Conservation (phyloP, 345 rosid genomes). For the Eucalyptus microcorys region DNA sequence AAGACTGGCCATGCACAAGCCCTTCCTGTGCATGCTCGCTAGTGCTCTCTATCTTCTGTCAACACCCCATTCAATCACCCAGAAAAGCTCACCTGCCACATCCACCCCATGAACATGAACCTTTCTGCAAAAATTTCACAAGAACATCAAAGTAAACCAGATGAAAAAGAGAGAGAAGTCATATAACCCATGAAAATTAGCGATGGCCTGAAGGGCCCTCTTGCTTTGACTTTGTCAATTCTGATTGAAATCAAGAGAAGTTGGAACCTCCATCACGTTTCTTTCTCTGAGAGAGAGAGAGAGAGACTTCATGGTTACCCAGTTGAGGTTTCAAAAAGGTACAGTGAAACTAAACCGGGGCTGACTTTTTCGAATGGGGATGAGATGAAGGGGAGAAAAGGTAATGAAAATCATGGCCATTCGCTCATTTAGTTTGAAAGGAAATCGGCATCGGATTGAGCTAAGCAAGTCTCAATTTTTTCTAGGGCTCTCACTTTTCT, state of each 20-base stretch:
- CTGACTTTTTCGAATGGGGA: not conserved
- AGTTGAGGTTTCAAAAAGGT: not conserved
- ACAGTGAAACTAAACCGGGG: not conserved
- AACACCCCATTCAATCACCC: not conserved
- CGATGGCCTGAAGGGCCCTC: not conserved
- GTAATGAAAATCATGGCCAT: not conserved
- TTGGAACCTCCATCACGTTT: not conserved
- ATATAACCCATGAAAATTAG: not conserved
- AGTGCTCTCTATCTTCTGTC: conserved; percentile 9
- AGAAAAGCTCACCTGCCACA: not conserved
- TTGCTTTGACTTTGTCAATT: not conserved
- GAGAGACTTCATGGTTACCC: not conserved
- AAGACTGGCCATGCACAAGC: not conserved
- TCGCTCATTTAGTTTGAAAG: not conserved
- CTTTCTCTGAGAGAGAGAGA: not conserved
- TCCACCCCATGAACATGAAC: not conserved
- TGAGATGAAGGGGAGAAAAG: not conserved
- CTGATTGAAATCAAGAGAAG: not conserved
- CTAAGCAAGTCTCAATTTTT: not conserved
- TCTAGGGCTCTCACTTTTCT: not conserved
- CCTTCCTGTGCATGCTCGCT: not conserved
- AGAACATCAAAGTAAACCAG: not conserved
- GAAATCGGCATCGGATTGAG: not conserved
- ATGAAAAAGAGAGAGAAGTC: not conserved
- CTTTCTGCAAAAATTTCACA: not conserved